A percentile compares a stretch with the other conserved stretches of the same genome.
phyloP scores from a whole-genome alignment of 2,329 filamentous ascomycete species.

The Colletotrichum eleusines region DNA sequence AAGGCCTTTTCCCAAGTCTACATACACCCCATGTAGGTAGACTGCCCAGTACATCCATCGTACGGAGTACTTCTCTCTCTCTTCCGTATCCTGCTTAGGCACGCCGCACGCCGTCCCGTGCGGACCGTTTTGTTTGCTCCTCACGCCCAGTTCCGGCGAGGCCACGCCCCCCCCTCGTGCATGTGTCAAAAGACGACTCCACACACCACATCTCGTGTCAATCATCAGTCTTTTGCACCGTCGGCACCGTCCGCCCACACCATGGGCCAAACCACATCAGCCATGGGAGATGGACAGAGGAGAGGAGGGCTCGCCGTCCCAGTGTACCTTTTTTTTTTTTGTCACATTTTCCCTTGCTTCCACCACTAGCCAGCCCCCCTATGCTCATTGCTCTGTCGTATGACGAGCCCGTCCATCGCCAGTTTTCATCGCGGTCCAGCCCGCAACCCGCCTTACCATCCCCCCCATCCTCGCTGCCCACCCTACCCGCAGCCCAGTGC shows the following conservation, averaged over 20 bases:
- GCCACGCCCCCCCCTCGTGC: slow-evolving; percentile 27
- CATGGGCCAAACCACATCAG: slow-evolving; percentile 20
- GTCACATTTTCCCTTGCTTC: slow-evolving; percentile 19
- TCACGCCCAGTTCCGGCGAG: neutral
- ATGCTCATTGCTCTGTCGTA: slow-evolving; percentile 27
- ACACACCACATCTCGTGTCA: slow-evolving; percentile 39
- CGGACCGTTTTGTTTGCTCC: slow-evolving; percentile 15
- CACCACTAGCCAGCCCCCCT: neutral
- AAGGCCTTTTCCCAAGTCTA: neutral
- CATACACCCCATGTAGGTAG: no score
- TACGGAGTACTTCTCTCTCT: no score
- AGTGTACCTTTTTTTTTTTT: neutral
- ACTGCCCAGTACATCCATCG: no score
- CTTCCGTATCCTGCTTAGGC: slow-evolving; percentile 16
- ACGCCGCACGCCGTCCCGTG: slow-evolving; percentile 21
- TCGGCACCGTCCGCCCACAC: slow-evolving; percentile 39
- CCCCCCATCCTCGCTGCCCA: slow-evolving; percentile 19
- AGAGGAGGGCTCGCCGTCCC: neutral
- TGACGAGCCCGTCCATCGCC: slow-evolving; percentile 37
- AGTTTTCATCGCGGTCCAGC: slow-evolving; percentile 35
- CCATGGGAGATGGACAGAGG: slow-evolving; percentile 1
- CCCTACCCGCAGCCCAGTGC: slow-evolving; percentile 18
- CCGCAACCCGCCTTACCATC: slow-evolving; percentile 35
- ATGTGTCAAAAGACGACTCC: slow-evolving; percentile 31
- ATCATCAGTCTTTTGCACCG: slow-evolving; percentile 37